These are phyloP conservation scores for Pleomassaria siparia DNA, from an alignment of 2,329 filamentous ascomycete genomes.

Conservation along the genomic window DNA sequence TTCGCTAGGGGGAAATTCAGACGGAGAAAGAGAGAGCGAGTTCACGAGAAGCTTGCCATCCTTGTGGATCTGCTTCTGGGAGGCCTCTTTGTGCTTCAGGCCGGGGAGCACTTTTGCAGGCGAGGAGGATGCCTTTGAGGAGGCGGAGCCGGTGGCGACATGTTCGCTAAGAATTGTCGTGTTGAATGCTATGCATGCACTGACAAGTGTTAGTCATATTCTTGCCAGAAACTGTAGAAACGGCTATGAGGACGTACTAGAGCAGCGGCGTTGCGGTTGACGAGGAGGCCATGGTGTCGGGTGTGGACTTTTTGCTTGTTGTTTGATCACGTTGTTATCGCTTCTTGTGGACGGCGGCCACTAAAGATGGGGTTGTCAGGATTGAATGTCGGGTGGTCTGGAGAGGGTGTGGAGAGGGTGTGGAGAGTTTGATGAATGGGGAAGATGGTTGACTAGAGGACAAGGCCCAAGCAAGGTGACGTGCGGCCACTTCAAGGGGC, in stretches of 20 bases:
- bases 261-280: conserved; percentile 43
- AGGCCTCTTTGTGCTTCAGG: conserved; percentile 73
- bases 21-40: conserved; percentile 85
- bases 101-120: conserved; percentile 94
- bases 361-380: not conserved
- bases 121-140: conserved; percentile 80
- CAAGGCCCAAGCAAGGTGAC: not conserved
- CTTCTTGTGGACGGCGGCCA: not conserved
- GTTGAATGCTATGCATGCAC: conserved; percentile 91
- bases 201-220: conserved; percentile 40
- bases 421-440: not conserved
- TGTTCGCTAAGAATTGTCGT: conserved; percentile 92
- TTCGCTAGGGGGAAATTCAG: conserved; percentile 55
- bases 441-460: not conserved
- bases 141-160: conserved; percentile 81
- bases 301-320: too few species aligned
- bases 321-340: not conserved
- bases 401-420: not conserved
- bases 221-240: not conserved
- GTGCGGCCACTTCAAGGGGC: not conserved
- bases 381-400: not conserved
- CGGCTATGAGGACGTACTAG: conserved; percentile 31
- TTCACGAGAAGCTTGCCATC: conserved; percentile 92
- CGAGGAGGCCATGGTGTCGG: conserved; percentile 40
- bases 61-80: conserved; percentile 88